These are phyloP conservation scores for Volutella citrinella DNA, from an alignment of 2,329 filamentous ascomycete species.

Conservation along the genomic window DNA sequence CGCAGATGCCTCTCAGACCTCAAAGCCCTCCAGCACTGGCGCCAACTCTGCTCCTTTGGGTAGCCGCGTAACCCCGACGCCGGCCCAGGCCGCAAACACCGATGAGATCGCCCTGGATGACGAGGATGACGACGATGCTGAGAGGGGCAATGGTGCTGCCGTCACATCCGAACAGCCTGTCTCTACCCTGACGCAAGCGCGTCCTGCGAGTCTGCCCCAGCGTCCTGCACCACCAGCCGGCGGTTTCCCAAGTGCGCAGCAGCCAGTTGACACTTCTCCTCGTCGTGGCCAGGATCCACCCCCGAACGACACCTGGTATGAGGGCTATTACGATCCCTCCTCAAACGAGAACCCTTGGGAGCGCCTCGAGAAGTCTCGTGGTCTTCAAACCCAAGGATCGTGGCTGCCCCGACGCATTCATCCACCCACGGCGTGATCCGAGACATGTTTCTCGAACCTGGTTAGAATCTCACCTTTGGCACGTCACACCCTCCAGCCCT, in stretches of 20 bases:
- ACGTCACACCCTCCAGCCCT: too few relatives aligned
- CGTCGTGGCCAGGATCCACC: conserved; percentile 12
- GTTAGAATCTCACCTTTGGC: too few relatives aligned
- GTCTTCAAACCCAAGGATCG: conserved; percentile 40
- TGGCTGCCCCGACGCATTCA: conserved; percentile 47
- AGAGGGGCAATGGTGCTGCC: too few relatives aligned
- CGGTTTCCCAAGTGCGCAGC: conserved; percentile 6
- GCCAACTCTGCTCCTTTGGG: conserved; percentile 37
- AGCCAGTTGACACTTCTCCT: conserved; percentile 4
- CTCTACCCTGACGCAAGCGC: conserved; percentile 27
- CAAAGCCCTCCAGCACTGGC: conserved; percentile 25
- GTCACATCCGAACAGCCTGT: too few relatives aligned
- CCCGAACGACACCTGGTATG: conserved; percentile 50
- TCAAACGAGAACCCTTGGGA: conserved; percentile 75
- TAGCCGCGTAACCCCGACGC: conserved; percentile 5
- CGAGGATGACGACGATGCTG: conserved; percentile 26
- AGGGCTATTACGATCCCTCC: conserved; percentile 65
- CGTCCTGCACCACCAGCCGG: conserved; percentile 23
- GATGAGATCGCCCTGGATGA: conserved; percentile 47
- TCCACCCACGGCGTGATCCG: too few relatives aligned
- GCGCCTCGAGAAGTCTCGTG: conserved; percentile 46
- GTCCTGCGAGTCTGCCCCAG: conserved; percentile 31
- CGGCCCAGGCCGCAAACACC: conserved; percentile 28
- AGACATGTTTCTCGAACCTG: too few relatives aligned
- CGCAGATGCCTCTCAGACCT: conserved; percentile 40